These are phyloP conservation scores for Andrographis paniculata DNA, from an alignment of 305 asterid genomes.

Conservation along the genomic window DNA sequence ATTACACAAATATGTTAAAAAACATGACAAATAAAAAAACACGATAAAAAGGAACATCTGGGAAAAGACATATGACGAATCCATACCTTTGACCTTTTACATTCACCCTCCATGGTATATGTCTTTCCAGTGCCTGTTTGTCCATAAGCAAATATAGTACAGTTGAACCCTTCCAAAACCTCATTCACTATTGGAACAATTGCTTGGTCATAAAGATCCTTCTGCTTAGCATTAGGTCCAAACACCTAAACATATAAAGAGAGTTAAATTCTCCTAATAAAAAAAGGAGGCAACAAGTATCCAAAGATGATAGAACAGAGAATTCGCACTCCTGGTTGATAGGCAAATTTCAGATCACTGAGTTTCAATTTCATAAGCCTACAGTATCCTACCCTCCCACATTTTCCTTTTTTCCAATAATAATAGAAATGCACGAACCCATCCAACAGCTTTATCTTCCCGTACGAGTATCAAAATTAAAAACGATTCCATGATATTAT, in stretches of 20 bases:
- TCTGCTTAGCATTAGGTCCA: constrained; percentile 86
- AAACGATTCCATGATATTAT: no score
- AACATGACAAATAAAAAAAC: constrained; percentile 1
- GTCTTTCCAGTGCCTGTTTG: constrained; percentile 96
- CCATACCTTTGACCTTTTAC: constrained; percentile 76
- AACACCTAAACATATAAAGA: constrained; percentile 54
- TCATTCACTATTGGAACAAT: constrained; percentile 84
- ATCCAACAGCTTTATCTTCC: no score
- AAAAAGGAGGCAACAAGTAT: not conserved
- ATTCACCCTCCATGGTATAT: constrained; percentile 90
- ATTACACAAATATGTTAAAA: not conserved
- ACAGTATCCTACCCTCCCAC: no score
- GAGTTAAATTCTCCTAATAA: not conserved
- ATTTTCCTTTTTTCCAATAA: no score
- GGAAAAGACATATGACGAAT: not conserved
- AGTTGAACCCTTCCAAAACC: constrained; percentile 86
- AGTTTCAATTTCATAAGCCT: no score
- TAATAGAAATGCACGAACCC: no score
- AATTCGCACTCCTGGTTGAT: not conserved
- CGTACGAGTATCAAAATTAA: no score
- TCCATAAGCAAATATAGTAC: constrained; percentile 94
- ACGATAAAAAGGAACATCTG: not conserved
- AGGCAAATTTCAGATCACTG: not conserved
- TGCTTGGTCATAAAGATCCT: constrained; percentile 82
- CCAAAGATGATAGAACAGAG: not conserved